A percentile compares a stretch with the other conserved stretches of the same genome.
These are phyloP conservation scores for Podila epicladia DNA, from an alignment of 192 early-diverging fungal species.

Conservation along the genomic window DNA sequence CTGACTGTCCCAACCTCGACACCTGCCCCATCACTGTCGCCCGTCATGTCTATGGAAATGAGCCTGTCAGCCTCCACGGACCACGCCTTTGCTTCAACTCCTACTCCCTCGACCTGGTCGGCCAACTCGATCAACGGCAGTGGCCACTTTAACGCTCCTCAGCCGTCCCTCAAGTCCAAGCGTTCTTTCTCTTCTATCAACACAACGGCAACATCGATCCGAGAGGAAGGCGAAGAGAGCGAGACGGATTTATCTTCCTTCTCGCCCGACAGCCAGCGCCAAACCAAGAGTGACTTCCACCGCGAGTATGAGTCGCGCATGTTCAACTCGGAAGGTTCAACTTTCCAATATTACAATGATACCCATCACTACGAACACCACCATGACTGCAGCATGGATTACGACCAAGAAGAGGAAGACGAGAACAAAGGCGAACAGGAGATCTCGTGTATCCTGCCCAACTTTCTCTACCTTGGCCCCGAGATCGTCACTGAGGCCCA, in stretches of 20 bases:
- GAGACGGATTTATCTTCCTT: constrained; percentile 3
- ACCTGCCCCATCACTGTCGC: constrained; percentile 10
- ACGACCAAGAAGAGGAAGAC: constrained; percentile 11
- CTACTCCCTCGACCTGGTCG: constrained; percentile 10
- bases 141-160: not conserved
- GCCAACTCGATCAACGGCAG: constrained; percentile 11
- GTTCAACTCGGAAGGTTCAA: not conserved
- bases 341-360: not conserved
- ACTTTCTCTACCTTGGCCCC: constrained; percentile 72
- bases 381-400: not conserved
- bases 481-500: constrained; percentile 70
- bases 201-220: constrained; percentile 6
- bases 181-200: constrained; percentile 1
- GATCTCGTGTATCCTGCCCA: constrained; percentile 65
- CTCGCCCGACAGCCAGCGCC: not conserved
- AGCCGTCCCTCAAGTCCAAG: constrained; percentile 6
- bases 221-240: constrained; percentile 29
- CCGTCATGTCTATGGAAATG: constrained; percentile 26
- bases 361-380: not conserved
- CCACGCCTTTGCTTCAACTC: not conserved
- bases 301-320: constrained; percentile 2
- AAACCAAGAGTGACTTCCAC: not conserved
- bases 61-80: constrained; percentile 21
- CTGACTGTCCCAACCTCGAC: constrained; percentile 27
- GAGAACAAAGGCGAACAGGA: constrained; percentile 42